Percentiles rank a stretch among this genome's conserved stretches.
These are phyloP conservation scores for Sclerotinia nivalis DNA, from an alignment of 2,329 filamentous ascomycete genomes.

Conservation along the genomic window DNA sequence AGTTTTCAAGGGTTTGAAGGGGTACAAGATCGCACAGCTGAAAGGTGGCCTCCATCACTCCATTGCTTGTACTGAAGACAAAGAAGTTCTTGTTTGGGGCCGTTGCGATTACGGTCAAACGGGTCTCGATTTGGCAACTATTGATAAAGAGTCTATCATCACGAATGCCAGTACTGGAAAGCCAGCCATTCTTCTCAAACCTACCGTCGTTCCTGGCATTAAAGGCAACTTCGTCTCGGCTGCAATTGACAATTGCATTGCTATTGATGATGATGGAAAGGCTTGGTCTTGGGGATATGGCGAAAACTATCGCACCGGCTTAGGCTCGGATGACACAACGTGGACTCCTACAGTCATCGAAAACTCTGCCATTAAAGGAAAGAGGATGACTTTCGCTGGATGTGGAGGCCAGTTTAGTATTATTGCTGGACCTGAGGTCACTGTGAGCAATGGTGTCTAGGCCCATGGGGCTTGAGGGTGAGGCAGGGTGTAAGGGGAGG, in stretches of 20 bases:
- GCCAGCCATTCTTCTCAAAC: conserved; percentile 72
- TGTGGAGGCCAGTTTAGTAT: conserved; percentile 81
- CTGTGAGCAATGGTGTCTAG: neutral
- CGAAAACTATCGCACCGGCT: conserved; percentile 76
- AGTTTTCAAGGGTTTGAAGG: neutral
- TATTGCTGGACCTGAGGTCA: conserved; percentile 47
- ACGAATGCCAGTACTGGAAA: conserved; percentile 57
- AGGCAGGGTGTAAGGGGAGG: neutral
- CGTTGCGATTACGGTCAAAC: conserved; percentile 56
- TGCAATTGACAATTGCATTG: conserved; percentile 72
- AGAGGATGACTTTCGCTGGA: conserved; percentile 72
- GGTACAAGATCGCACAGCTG: conserved; percentile 45
- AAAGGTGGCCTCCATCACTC: conserved; percentile 77
- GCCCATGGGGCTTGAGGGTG: neutral
- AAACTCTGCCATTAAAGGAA: conserved; percentile 76
- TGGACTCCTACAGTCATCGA: conserved; percentile 77
- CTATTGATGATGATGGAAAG: conserved; percentile 65
- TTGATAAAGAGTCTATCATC: conserved; percentile 60
- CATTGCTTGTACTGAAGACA: conserved; percentile 58
- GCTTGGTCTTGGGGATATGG: conserved; percentile 81
- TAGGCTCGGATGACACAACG: conserved; percentile 74
- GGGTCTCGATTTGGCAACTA: conserved; percentile 56
- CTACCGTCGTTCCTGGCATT: conserved; percentile 52
- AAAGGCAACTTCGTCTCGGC: conserved; percentile 52
- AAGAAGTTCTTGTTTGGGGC: conserved; percentile 62